Base-by-base conservation (phyloP, 2,329 filamentous ascomycete species). In the Verruconis gallopava region DNA sequence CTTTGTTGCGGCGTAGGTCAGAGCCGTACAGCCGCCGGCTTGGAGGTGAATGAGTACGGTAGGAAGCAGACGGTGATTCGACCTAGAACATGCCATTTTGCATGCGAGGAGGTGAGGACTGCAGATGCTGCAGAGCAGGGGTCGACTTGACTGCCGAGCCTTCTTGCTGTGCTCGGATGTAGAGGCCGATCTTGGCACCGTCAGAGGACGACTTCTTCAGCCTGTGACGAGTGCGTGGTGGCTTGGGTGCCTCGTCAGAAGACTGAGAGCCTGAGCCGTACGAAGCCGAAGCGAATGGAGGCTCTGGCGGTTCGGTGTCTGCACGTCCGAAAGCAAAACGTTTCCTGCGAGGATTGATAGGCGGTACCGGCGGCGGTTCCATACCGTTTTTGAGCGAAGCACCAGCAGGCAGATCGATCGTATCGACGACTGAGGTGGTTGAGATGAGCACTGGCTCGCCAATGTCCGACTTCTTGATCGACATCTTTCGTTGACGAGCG, bases 401-500 rank as follows among this genome's bases (percentile, higher is more conserved):
- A 20, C 70, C 70, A n/a, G 66, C 53, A 12, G 73, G 73, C 9
- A 79, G 62, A 25, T 69, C 71, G 25, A 77, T 63, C 0, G 71
- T 70, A 36, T 75, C 72, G 20, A 77, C 66, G 35, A 72, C 71
- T 2, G 71, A 75, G 3, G 75, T 78, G 6, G 65, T 64, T 2
- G 67, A 70, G 19, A 71, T 51, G 46, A 73, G 64, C 3, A 60
- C 62, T 0, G 76, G 76, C 50, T 79, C 75, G 2, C 73, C 77
- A 38, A 80, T 80, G 44, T 72, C 69, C 11, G 65, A 61, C 56
- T 80, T 80, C 47, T 70, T 69, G 37, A 79, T 64, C 0, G 68
- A 65, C 50, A 71, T 70, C 60, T 77, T 79, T 28, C 72, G 67
- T 51, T 54, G 51, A 46, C 47, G 58, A 58, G 42, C 56, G 37